Evolutionary conservation across 1,284 basidiomycete genomes (phyloP).

Genomic region (Ceraceosorus guamensis): DNA sequence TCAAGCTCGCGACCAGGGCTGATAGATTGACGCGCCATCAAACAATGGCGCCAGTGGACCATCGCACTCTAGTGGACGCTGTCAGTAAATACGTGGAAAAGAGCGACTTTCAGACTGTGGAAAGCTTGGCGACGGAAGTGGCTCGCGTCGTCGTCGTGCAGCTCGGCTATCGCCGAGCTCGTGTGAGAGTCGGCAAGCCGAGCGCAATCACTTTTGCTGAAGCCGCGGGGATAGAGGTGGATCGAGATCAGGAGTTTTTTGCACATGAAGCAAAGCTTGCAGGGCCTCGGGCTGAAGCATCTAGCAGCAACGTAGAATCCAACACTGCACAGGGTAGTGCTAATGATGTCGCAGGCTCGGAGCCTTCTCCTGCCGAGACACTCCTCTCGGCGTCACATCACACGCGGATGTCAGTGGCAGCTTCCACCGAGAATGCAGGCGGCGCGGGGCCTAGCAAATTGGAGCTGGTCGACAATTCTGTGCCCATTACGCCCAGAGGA

Average conservation of each 20-base stretch:
- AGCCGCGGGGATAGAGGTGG: conserved; percentile 60
- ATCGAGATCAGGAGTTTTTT: conserved; percentile 52
- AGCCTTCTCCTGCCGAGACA: neutral
- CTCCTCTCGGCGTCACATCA: neutral
- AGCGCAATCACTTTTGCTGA: conserved; percentile 66
- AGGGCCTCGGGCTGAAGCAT: too few relatives aligned
- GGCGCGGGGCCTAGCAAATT: neutral
- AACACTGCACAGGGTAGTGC: too few relatives aligned
- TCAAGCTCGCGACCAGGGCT: conserved; percentile 26
- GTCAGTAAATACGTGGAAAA: conserved; percentile 51
- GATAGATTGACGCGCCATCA: too few relatives aligned
- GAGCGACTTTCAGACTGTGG: conserved; percentile 64
- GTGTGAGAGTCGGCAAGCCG: conserved; percentile 66
- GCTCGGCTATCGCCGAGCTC: conserved; percentile 29
- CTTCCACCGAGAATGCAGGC: neutral
- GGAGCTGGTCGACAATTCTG: conserved; percentile 61
- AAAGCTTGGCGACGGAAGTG: conserved; percentile 63
- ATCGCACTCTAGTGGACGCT: conserved; percentile 22
- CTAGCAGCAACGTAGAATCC: too few relatives aligned
- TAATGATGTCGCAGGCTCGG: neutral
- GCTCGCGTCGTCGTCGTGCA: conserved; percentile 54
- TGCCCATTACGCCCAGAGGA: conserved; percentile 78
- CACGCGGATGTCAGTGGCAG: neutral
- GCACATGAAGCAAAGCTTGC: conserved; percentile 16
- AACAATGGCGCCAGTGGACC: conserved; percentile 15